Conservation (phyloP, 2,329 filamentous ascomycete species). For the Colletotrichum sansevieriae region DNA sequence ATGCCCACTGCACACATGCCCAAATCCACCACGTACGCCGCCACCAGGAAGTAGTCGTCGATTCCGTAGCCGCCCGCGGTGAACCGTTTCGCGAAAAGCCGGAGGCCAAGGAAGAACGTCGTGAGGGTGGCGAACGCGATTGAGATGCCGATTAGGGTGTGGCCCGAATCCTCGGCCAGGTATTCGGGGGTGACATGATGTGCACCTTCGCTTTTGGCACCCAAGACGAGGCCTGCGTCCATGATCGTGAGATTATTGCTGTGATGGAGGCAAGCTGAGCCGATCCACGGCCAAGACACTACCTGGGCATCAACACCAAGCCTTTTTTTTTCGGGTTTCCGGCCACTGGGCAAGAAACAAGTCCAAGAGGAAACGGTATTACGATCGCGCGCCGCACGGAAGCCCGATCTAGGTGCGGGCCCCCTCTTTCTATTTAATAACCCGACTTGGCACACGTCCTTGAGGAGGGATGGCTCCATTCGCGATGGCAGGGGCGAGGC, state of each 20-base stretch:
- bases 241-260: constrained; percentile 11
- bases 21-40: constrained; percentile 34
- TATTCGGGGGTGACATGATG: constrained; percentile 23
- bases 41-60: constrained; percentile 38
- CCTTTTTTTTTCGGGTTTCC: background rate
- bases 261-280: constrained; percentile 22
- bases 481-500: background rate
- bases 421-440: constrained; percentile 31
- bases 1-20: constrained; percentile 38
- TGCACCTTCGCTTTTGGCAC: constrained; percentile 7
- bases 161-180: constrained; percentile 34
- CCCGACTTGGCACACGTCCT: constrained; percentile 26
- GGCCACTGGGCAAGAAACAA: constrained; percentile 15
- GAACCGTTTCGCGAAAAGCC: constrained; percentile 35
- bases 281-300: constrained; percentile 37
- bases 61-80: constrained; percentile 35
- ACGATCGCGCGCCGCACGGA: background rate
- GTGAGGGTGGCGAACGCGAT: constrained; percentile 38
- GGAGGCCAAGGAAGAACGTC: constrained; percentile 32
- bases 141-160: constrained; percentile 43
- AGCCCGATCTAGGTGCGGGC: constrained; percentile 21
- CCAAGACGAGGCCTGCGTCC: constrained; percentile 10
- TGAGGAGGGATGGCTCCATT: constrained; percentile 4
- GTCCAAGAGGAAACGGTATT: constrained; percentile 9
- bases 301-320: constrained; percentile 30